Evolutionary conservation across 257 asterid genomes (phyloP).

Genomic region (Echium plantagineum): DNA sequence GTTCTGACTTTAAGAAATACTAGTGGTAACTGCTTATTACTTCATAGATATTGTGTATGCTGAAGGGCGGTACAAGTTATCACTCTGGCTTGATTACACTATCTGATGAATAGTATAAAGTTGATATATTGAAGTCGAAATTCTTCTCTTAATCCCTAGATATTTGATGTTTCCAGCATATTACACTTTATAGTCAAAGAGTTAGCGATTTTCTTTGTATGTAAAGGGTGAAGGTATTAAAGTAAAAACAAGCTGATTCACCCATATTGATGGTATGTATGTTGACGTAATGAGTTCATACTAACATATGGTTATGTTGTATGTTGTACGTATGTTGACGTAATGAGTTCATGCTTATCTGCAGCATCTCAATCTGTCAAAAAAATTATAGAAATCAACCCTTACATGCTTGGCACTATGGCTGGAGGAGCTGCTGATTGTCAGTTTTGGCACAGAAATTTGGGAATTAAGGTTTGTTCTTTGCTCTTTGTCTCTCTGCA

Average conservation of each 20-base stretch:
- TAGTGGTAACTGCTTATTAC: neutral
- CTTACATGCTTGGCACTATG: conserved; percentile 94
- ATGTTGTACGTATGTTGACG: neutral
- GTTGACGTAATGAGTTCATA: neutral
- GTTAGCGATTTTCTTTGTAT: too few species aligned
- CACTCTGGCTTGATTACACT: neutral
- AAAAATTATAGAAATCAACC: conserved; percentile 83
- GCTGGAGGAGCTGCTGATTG: conserved; percentile 98
- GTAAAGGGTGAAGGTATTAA: too few species aligned
- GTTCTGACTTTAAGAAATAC: too few species aligned
- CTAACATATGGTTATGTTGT: too few species aligned
- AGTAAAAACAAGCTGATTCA: neutral
- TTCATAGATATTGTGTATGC: neutral
- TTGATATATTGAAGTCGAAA: too few species aligned
- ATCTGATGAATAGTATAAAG: too few species aligned
- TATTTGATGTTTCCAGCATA: too few species aligned
- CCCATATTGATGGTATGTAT: neutral
- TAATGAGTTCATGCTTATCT: neutral
- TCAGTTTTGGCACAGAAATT: conserved; percentile 87
- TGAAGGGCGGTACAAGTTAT: too few species aligned
- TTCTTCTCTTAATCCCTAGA: too few species aligned
- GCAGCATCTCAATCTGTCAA: conserved; percentile 86
- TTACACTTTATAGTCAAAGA: too few species aligned
- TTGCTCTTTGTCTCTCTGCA: conserved; percentile 3
- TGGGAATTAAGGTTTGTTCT: conserved; percentile 57